Conservation (phyloP, 2,329 filamentous ascomycete genomes). For the Drechmeria coniospora region DNA sequence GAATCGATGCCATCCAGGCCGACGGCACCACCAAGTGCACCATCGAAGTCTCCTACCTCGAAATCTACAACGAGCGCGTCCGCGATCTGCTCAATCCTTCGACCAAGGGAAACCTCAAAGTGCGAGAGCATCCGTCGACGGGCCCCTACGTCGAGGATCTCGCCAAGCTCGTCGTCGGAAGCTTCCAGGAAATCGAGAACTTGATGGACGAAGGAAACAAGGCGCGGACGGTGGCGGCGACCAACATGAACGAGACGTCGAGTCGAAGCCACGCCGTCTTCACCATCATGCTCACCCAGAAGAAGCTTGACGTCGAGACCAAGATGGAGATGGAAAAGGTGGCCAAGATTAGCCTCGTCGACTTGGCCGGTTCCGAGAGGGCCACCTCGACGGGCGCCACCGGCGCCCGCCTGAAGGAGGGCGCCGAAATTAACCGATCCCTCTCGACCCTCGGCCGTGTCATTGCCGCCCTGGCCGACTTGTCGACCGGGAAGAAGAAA, state of each 20-base stretch:
- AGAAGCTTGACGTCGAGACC: constrained; percentile 77
- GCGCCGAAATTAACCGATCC: constrained; percentile 95
- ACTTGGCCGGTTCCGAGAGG: constrained; percentile 93
- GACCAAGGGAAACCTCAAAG: constrained; percentile 92
- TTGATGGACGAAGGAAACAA: constrained; percentile 99
- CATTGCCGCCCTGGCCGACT: constrained; percentile 85
- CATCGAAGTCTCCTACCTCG: constrained; percentile 93
- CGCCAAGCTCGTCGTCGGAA: constrained; percentile 84
- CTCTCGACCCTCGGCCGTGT: constrained; percentile 93
- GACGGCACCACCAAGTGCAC: constrained; percentile 75
- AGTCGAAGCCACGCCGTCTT: constrained; percentile 98
- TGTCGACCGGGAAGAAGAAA: constrained; percentile 74
- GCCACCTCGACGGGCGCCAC: constrained; percentile 95
- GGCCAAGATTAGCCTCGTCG: constrained; percentile 93
- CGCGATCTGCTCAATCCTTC: constrained; percentile 88
- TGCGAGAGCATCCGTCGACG: constrained; percentile 92
- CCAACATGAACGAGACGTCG: constrained; percentile 99
- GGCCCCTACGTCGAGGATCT: constrained; percentile 97
- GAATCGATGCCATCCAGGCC: constrained; percentile 54
- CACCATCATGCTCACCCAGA: constrained; percentile 88
- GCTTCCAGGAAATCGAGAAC: constrained; percentile 90
- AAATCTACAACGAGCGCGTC: constrained; percentile 98
- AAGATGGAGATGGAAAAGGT: constrained; percentile 97
- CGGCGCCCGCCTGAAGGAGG: constrained; percentile 86
- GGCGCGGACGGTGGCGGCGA: constrained; percentile 89